Percentiles rank a stretch among this genome's conserved stretches.
phyloP scores from a whole-genome alignment of 2,329 filamentous ascomycete species.

The Endocalyx cinctus region DNA sequence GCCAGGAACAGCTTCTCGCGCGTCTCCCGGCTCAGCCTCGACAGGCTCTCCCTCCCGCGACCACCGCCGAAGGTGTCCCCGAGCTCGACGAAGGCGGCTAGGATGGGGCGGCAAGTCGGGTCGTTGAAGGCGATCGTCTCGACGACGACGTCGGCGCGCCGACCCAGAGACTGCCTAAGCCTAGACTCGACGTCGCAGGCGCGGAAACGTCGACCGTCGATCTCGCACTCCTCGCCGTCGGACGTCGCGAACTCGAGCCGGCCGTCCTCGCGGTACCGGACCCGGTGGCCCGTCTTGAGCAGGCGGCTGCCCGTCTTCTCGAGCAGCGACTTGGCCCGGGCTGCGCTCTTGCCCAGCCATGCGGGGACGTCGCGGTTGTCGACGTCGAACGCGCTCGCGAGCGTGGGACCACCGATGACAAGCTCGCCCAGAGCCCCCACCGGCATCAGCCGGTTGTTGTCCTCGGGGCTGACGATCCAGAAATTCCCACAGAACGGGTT shows the following conservation, averaged over 20 bases:
- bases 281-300: constrained; percentile 47
- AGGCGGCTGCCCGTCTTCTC: constrained; percentile 23
- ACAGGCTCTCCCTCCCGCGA: constrained; percentile 33
- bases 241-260: constrained; percentile 44
- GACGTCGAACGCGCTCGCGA: constrained; percentile 35
- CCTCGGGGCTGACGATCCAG: constrained; percentile 49
- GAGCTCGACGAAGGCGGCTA: constrained; percentile 47
- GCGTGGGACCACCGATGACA: constrained; percentile 53
- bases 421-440: constrained; percentile 54
- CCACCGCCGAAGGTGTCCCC: constrained; percentile 35
- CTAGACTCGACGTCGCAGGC: constrained; percentile 42
- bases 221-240: constrained; percentile 36
- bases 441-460: constrained; percentile 46
- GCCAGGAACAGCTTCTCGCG: constrained; percentile 39
- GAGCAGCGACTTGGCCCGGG: constrained; percentile 14
- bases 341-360: constrained; percentile 14
- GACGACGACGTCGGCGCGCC: constrained; percentile 43
- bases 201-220: constrained; percentile 35
- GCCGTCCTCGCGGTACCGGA: constrained; percentile 44
- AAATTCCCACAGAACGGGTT: constrained; percentile 45
- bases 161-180: constrained; percentile 42
- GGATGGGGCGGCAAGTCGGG: constrained; percentile 28
- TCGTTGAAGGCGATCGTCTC: constrained; percentile 44
- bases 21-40: constrained; percentile 33
- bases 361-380: constrained; percentile 22